These are phyloP conservation scores for Ceratocystiopsis sp. DNA, from an alignment of 2,329 filamentous ascomycete genomes.

Conservation along the genomic window DNA sequence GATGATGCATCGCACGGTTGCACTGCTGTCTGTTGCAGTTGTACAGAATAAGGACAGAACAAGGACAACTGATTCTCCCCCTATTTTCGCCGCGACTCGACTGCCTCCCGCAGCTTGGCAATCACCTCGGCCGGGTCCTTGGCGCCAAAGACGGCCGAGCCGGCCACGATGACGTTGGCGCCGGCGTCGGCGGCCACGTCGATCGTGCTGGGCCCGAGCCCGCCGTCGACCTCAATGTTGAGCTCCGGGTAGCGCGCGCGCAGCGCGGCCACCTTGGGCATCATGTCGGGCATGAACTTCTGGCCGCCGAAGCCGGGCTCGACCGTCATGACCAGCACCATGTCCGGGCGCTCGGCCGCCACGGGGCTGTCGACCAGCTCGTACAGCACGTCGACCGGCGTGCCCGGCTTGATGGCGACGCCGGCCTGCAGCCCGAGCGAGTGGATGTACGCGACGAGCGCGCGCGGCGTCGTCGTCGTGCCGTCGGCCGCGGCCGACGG, in stretches of 20 bases:
- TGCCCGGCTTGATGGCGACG: conserved; percentile 89
- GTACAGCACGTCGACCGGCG: conserved; percentile 79
- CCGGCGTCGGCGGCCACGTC: conserved; percentile 89
- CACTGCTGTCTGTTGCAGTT: too few relatives aligned
- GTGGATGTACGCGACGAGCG: conserved; percentile 83
- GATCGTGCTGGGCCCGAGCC: conserved; percentile 73
- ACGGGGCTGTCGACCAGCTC: conserved; percentile 64
- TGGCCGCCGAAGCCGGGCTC: conserved; percentile 95
- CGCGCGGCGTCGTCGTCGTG: conserved; percentile 53
- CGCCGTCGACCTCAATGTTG: conserved; percentile 92
- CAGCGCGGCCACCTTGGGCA: conserved; percentile 81
- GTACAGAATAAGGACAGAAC: too few relatives aligned
- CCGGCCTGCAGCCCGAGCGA: conserved; percentile 75
- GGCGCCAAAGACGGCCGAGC: conserved; percentile 88
- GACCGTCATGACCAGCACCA: conserved; percentile 98
- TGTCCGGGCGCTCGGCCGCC: conserved; percentile 75
- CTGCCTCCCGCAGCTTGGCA: conserved; percentile 57
- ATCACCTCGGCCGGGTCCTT: conserved; percentile 81
- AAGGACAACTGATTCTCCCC: too few relatives aligned
- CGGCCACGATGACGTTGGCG: conserved; percentile 94
- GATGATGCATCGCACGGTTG: too few relatives aligned
- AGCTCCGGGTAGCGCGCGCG: conserved; percentile 73
- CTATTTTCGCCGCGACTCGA: conserved; percentile 42
- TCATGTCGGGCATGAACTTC: conserved; percentile 92
- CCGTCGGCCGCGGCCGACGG: conserved; percentile 49